Conservation (phyloP, 1,139 yeast species). For the Candida neerlandica region DNA sequence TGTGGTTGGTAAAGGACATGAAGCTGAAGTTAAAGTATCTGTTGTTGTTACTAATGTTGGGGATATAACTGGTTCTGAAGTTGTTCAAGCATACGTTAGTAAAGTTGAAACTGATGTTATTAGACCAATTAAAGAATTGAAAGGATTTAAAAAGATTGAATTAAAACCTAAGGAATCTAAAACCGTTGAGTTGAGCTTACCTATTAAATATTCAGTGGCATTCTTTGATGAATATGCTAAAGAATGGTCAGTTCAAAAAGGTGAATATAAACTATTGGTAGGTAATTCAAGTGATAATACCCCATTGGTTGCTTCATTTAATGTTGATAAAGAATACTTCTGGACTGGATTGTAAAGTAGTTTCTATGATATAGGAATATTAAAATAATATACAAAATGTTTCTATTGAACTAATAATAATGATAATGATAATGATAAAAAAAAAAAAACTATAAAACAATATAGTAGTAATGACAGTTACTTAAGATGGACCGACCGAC, state of each 20-base stretch:
- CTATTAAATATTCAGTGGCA: constrained; percentile 51
- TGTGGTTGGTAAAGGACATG: constrained; percentile 11
- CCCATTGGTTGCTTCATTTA: constrained; percentile 33
- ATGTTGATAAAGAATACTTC: constrained; percentile 23
- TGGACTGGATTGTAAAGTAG: constrained; percentile 23
- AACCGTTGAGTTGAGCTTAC: constrained; percentile 34
- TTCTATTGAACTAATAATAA: constrained; percentile 2
- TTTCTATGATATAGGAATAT: constrained; percentile 8
- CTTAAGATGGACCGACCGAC: no score
- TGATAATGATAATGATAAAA: not conserved
- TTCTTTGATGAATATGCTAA: constrained; percentile 52
- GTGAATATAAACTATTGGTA: constrained; percentile 46
- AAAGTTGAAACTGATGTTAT: constrained; percentile 41
- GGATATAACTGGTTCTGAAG: constrained; percentile 42
- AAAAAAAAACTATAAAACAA: no score
- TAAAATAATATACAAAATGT: no score
- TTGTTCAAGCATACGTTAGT: constrained; percentile 47
- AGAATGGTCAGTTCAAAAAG: constrained; percentile 44
- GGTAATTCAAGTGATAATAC: constrained; percentile 38
- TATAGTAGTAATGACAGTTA: no score
- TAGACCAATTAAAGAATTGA: constrained; percentile 59
- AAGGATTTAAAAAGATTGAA: constrained; percentile 52
- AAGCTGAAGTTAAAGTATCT: constrained; percentile 16
- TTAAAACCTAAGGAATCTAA: constrained; percentile 41
- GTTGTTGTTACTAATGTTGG: constrained; percentile 47